Conservation (phyloP, 2,329 filamentous ascomycete species). For the Venturia asperata region DNA sequence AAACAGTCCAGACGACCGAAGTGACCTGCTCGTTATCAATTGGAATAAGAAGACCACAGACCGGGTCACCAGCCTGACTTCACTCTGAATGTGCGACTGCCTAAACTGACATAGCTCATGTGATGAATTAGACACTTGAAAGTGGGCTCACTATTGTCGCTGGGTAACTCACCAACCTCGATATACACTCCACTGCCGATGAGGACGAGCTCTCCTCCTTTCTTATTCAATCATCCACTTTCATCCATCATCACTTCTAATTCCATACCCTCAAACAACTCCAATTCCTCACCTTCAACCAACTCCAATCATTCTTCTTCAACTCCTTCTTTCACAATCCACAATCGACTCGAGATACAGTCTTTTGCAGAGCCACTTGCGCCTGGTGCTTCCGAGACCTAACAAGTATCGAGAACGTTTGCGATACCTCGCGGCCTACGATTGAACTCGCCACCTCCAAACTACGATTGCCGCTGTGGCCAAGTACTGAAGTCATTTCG, state of each 20-base stretch:
- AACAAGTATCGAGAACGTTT: not conserved
- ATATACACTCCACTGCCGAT: not conserved
- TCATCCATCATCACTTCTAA: not conserved
- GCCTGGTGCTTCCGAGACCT: not conserved
- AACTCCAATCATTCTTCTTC: not conserved
- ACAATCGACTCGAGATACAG: not conserved
- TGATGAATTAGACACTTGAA: not conserved
- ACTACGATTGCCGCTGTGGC: not conserved
- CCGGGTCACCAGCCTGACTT: not conserved
- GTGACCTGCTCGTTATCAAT: not conserved
- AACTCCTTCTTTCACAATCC: not conserved
- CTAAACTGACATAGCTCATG: not conserved
- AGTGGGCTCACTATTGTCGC: not conserved
- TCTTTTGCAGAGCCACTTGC: not conserved
- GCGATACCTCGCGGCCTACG: not conserved
- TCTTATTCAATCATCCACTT: not conserved
- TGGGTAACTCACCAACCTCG: slow-evolving; percentile 1
- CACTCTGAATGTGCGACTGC: not conserved
- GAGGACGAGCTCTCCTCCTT: not conserved
- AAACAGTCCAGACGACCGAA: too few species aligned
- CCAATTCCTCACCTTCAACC: not conserved
- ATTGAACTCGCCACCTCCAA: not conserved
- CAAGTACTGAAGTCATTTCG: not conserved
- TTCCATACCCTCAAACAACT: too few species aligned
- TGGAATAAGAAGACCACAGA: not conserved